Base-by-base conservation (phyloP, 2,329 filamentous ascomycete genomes). In the Rhinocladiella mackenziei region DNA sequence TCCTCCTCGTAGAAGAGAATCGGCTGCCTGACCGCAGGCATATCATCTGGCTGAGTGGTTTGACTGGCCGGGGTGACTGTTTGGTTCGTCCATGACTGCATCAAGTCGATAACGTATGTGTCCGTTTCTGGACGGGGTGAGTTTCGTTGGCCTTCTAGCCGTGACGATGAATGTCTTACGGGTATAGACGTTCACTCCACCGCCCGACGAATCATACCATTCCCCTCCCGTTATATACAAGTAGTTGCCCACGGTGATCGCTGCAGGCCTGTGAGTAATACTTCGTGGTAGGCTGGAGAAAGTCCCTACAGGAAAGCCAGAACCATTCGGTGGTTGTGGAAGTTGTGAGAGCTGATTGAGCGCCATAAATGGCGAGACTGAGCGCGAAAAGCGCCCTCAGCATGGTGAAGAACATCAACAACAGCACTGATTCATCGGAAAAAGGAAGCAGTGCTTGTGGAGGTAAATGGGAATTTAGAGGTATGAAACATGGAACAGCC, bases 141-240 rank as follows among this genome's bases (percentile, higher is more conserved):
- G 33, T 4, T 19, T 7, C 15, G 5, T 15, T 13, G 14, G 14
- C 6, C 17, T 20, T 32, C 8, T 10, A 19, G 22, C 14, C 3
- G 9, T 7, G 13, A 15, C 9, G 11, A 13, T n/a, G n/a, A n/a
- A n/a, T 25, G 11, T 23, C 25, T 26, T 33, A 32, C 33, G 25
- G 17, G 41, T 37, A 20, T 25, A 28, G 13, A 36, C 23, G 5
- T 31, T 36, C 18, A 26, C 14, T 18, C 14, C 20, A 20, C 25
- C 22, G 26, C 15, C 23, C 15, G 37, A 13, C 6, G 23, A 10
- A 22, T 35, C 32, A 28, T 46, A 51, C 7, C 39, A 39, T 26
- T 50, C 45, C 19, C 49, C 49, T 18, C 45, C 49, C 9, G 42
- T 22, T 5, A 52, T 39, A 37, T 52, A 52, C 5, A 50, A 23